Evolutionary conservation across 225 moss, liverwort and hornwort species (phyloP), one percentile per base, ranked within the genome.

Genomic region (Sphagnum tenellum): DNA sequence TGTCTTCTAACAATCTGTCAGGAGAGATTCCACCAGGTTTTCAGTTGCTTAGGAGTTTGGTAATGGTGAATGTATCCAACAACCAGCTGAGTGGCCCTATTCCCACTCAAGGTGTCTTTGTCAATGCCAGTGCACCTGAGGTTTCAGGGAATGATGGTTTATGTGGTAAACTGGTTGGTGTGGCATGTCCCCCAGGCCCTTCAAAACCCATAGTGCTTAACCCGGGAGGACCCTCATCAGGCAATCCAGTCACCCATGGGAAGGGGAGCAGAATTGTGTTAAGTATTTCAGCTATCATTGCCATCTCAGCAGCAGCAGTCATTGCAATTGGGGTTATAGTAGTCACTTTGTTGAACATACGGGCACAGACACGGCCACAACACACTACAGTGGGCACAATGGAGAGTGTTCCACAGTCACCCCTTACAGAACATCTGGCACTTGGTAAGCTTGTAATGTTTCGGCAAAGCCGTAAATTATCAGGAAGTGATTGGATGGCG

Each of bases 241-340:
- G 75, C 12, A 68, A 67, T 78, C 93, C 60, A 51, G 59, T 87
- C 3, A 76, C 79, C 57, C 82, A 79, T 55, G 84, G 80, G 73
- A 93, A 90, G 68, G 62, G 71, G 46, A 87, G 89, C 7, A 82
- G 85, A 49, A 98, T 89, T 0, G 88, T 98, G 14, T 75, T 95
- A 60, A 92, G 91, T 69, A 89, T 95, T 64, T 95, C 94, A 3
- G 94, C 94, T 4, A 95, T 95, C 64, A 83, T 91, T 44, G 91
- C 94, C 14, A 95, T 95, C 7, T 93, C 98, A 8, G 96, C 96
- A 4, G 92, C 96, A 8, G 92, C 90, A 6, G 87, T 90, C 1
- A 96, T 96, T 7, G 96, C 96, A 46, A 70, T 98, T 50, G 98
- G 98, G 7, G 98, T 98, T 59, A 84, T 98, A 50, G 65, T 86